A percentile compares a stretch with the other conserved stretches of the same genome.
Evolutionary conservation across 768 basidiomycete genomes (phyloP).

Genomic region (Tulasnella sp.): DNA sequence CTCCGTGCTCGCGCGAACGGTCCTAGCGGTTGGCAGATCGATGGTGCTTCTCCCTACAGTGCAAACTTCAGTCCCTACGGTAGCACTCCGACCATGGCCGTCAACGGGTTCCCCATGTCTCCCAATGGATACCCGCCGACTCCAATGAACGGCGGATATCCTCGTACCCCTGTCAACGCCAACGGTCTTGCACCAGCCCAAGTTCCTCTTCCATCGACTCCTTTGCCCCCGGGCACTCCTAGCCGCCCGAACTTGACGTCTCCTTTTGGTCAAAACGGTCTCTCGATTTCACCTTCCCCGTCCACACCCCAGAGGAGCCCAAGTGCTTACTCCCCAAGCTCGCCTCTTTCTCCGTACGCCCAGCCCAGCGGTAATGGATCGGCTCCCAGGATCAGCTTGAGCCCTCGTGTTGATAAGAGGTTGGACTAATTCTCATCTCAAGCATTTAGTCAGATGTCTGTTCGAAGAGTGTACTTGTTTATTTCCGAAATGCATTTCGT

Average conservation of each 20-base stretch:
- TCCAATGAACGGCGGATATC: not conserved
- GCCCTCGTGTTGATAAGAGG: not conserved
- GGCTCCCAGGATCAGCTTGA: not conserved
- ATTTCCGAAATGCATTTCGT: not conserved
- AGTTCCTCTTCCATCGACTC: not conserved
- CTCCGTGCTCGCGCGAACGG: conserved; percentile 43
- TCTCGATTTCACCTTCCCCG: too few species aligned
- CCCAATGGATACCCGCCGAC: conserved; percentile 1
- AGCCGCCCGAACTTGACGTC: not conserved
- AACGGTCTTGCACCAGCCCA: conserved; percentile 6
- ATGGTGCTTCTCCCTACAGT: not conserved
- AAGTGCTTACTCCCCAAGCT: not conserved
- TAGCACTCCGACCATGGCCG: not conserved
- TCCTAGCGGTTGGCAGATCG: conserved; percentile 5
- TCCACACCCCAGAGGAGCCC: not conserved
- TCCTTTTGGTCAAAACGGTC: not conserved
- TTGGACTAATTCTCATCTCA: not conserved
- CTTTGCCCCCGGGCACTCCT: not conserved
- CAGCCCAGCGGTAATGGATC: not conserved
- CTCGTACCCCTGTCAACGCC: not conserved
- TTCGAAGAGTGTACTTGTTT: not conserved
- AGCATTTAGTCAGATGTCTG: not conserved
- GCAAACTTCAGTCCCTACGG: not conserved
- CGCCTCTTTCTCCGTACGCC: not conserved
- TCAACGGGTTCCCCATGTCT: not conserved